A percentile compares a stretch with the other conserved stretches of the same genome.
Evolutionary conservation across 1,284 basidiomycete genomes (phyloP).

Genomic region (Pseudozyma hubeiensis): DNA sequence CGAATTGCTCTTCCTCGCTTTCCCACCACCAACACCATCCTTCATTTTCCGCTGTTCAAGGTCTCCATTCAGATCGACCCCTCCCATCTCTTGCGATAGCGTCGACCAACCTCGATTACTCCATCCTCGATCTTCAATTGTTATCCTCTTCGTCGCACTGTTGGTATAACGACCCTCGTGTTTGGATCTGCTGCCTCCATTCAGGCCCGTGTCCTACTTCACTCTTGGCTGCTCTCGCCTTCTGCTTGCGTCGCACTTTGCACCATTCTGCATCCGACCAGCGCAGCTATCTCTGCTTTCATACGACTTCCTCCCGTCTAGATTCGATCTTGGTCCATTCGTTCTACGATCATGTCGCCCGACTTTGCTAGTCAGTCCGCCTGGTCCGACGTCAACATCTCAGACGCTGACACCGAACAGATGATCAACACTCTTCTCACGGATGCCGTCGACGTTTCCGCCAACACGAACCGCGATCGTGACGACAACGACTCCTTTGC

Average conservation of each 20-base stretch:
- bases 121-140: background rate
- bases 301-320: background rate
- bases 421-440: conserved; percentile 32
- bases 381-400: conserved; percentile 21
- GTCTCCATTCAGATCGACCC: conserved; percentile 2
- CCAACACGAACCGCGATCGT: background rate
- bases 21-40: conserved; percentile 6
- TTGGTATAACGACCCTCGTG: background rate
- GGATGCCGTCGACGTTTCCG: background rate
- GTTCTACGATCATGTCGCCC: conserved; percentile 8
- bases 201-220: conserved; percentile 15
- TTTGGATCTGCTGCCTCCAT: conserved; percentile 18
- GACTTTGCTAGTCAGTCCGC: conserved; percentile 15
- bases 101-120: conserved; percentile 38
- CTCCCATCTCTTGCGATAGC: background rate
- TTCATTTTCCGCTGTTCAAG: background rate
- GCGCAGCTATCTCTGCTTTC: background rate
- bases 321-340: too few relatives aligned
- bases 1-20: background rate
- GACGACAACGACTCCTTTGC: background rate
- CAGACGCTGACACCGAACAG: conserved; percentile 37
- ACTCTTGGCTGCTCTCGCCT: conserved; percentile 7
- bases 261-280: conserved; percentile 38
- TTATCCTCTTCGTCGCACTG: too few relatives aligned
- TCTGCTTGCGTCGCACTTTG: conserved; percentile 10